Base-by-base conservation (phyloP, 441 rosid species). In the Cnidoscolus chayamansa region DNA sequence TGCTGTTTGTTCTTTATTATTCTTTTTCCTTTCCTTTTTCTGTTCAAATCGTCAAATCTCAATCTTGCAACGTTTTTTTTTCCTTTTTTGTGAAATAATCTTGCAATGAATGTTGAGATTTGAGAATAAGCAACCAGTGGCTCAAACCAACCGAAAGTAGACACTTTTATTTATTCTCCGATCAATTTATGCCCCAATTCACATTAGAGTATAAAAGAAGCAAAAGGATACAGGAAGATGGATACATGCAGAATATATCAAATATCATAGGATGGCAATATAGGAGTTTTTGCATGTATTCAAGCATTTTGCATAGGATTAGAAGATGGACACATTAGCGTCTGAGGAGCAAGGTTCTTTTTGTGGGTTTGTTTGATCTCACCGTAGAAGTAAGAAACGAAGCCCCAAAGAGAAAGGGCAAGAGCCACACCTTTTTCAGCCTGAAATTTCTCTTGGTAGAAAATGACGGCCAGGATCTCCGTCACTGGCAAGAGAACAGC, bases 341-440 rank as follows among this genome's bases (percentile, higher is more conserved):
- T 73, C 50, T 70, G 75, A 2, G 20, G 65, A n/a, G 50, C 19
- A n/a, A 0, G 71, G 7, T 63, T 74, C 20, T 51, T 57, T 51
- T 79, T 73, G 48, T 78, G 79, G n/a, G 40, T 62, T 15, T 70
- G 70, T 66, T 81, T 76, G 0, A 77, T 30, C 79, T 86, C 89
- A 5, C 92, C 88, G 4, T 90, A 84, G 35, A 87, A 88, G 72
- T 86, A 85, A 13, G 95, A 89, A 74, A 71, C 65, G 17, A 90
- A 87, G 3, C 90, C 88, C 92, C 89, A 90, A 0, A 90, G 86
- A 0, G 90, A 83, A 13, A 88, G 87, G 2, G 82, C 88, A 37
- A 88, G 90, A 55, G 92, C 72, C 40, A 90, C 85, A 0, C 86
- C 91, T 51, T 88, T 90, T 67, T 86, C 91, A 15, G 84, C 81